Percentiles rank a stretch among this genome's conserved stretches.
Evolutionary conservation across 2,329 filamentous ascomycete species (phyloP).

Genomic region (Fusarium armeniacum): DNA sequence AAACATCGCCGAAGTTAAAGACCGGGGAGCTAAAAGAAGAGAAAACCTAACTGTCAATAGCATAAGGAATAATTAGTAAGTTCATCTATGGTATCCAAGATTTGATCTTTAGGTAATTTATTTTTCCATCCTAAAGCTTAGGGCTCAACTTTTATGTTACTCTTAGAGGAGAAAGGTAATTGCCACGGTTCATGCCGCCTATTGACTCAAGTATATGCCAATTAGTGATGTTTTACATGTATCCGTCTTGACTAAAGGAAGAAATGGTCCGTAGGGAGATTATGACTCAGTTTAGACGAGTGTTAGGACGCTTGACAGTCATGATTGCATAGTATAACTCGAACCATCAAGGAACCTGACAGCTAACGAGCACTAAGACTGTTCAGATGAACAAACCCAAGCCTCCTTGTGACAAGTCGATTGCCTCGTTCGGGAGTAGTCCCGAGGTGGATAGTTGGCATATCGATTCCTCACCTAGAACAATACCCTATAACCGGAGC

Average conservation of each 20-base stretch:
- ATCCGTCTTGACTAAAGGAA: neutral
- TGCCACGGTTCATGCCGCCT: neutral
- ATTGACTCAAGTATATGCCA: neutral
- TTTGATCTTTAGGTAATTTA: neutral
- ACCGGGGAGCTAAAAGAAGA: neutral
- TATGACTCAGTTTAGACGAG: neutral
- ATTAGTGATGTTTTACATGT: neutral
- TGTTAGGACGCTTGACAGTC: neutral
- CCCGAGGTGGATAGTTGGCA: neutral
- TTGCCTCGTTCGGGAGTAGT: neutral
- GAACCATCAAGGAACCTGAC: neutral
- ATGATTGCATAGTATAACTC: neutral
- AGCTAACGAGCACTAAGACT: neutral
- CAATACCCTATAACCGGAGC: neutral
- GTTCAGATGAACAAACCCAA: neutral
- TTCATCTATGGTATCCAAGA: neutral
- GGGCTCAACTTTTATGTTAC: neutral
- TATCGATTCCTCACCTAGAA: too few species aligned
- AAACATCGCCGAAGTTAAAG: neutral
- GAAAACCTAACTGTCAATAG: neutral
- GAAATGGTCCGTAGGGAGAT: neutral
- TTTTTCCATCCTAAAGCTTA: neutral
- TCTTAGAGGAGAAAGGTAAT: neutral
- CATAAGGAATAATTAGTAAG: neutral
- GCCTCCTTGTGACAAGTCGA: neutral